These are phyloP conservation scores for Bertia moriformis DNA, from an alignment of 2,329 filamentous ascomycete species.

Conservation along the genomic window DNA sequence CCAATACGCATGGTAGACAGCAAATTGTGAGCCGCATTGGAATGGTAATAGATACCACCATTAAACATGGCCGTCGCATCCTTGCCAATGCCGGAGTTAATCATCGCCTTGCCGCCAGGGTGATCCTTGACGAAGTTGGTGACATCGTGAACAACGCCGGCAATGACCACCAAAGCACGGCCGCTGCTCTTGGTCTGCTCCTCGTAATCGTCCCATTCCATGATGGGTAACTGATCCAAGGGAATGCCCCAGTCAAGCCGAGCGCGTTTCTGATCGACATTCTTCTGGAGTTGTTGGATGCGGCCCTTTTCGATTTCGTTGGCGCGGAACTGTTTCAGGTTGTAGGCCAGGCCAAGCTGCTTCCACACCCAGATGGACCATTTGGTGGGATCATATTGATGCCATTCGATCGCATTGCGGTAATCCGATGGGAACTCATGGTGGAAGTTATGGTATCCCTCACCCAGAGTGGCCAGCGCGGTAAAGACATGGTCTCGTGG, in stretches of 20 bases:
- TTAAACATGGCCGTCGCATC: constrained; percentile 86
- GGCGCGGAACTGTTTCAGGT: constrained; percentile 51
- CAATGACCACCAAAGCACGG: constrained; percentile 42
- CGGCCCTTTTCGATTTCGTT: constrained; percentile 59
- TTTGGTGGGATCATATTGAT: constrained; percentile 59
- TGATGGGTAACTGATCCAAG: constrained; percentile 46
- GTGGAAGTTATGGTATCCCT: constrained; percentile 64
- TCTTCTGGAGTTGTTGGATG: constrained; percentile 54
- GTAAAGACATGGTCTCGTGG: constrained; percentile 56
- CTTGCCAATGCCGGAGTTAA: constrained; percentile 69
- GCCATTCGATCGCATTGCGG: constrained; percentile 57
- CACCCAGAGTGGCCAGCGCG: constrained; percentile 50
- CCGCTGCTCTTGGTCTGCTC: constrained; percentile 41
- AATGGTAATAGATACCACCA: constrained; percentile 78
- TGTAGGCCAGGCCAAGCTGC: constrained; percentile 51
- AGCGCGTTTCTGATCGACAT: constrained; percentile 48
- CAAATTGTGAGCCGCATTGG: constrained; percentile 78
- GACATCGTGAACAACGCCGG: constrained; percentile 52
- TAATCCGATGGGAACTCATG: constrained; percentile 61
- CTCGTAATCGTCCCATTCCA: constrained; percentile 54
- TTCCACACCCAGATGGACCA: constrained; percentile 58
- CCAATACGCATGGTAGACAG: constrained; percentile 78
- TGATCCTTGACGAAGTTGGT: constrained; percentile 76
- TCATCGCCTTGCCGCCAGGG: constrained; percentile 80
- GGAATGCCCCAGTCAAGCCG: constrained; percentile 53